Evolutionary conservation across 1,284 basidiomycete genomes (phyloP).

Genomic region (Melampsora americana): DNA sequence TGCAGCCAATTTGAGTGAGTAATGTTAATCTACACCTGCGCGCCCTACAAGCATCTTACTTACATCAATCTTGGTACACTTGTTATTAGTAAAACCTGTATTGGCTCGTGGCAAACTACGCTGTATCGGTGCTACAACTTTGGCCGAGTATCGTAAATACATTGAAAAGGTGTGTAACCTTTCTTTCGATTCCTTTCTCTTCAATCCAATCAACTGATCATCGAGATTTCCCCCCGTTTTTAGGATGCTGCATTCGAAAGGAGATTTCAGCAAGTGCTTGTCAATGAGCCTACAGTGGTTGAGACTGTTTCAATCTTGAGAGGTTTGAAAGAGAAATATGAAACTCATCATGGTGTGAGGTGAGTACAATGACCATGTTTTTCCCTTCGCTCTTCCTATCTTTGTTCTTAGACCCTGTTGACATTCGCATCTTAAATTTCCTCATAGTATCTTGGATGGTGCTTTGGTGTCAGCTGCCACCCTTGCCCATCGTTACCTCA

Average conservation of each 20-base stretch:
- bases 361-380: not conserved
- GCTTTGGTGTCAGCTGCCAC: conserved; percentile 87
- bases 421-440: not conserved
- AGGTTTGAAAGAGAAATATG: conserved; percentile 76
- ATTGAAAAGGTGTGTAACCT: conserved; percentile 75
- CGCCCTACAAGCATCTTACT: conserved; percentile 72
- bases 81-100: conserved; percentile 49
- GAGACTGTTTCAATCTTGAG: conserved; percentile 92
- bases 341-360: conserved; percentile 60
- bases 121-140: conserved; percentile 88
- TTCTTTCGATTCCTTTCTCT: not conserved
- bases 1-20: conserved; percentile 67
- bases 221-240: not conserved
- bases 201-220: not conserved
- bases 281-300: conserved; percentile 84
- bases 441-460: conserved; percentile 72
- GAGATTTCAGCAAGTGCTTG: conserved; percentile 82
- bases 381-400: conserved; percentile 63
- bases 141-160: conserved; percentile 89
- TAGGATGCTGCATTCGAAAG: conserved; percentile 74
- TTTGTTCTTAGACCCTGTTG: conserved; percentile 54
- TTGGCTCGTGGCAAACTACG: conserved; percentile 78
- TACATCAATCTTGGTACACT: conserved; percentile 70
- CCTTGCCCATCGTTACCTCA: conserved; percentile 87
- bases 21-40: conserved; percentile 14